Evolutionary conservation across 495 filamentous ascomycete species (phyloP).

Genomic region (Thermochaetoides thermophila): DNA sequence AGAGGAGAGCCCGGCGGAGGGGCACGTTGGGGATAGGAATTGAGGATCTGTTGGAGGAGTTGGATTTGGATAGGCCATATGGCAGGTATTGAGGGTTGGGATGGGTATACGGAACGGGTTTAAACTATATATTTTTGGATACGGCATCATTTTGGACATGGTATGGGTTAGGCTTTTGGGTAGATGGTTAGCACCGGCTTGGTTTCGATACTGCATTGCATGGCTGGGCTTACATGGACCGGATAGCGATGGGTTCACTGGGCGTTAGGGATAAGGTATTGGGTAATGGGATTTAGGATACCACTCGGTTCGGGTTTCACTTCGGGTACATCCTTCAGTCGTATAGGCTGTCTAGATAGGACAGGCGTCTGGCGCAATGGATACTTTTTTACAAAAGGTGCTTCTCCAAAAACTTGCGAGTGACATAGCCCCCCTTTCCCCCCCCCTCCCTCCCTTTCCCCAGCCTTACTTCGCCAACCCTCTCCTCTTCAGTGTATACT

Average conservation of each 20-base stretch:
- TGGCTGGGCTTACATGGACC: too few species aligned
- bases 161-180: too few species aligned
- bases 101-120: background rate
- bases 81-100: background rate
- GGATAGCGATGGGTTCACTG: too few species aligned
- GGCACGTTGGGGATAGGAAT: background rate
- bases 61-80: background rate
- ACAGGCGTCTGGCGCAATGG: background rate
- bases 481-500: constrained; percentile 6
- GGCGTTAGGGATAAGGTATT: too few species aligned
- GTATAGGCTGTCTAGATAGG: background rate
- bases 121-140: background rate
- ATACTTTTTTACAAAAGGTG: too few species aligned
- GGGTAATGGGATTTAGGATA: too few species aligned
- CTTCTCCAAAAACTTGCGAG: background rate
- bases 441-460: background rate
- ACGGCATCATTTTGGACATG: background rate
- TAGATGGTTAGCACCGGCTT: too few species aligned
- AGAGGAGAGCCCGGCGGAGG: background rate
- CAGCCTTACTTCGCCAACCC: background rate
- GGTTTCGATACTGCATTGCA: too few species aligned
- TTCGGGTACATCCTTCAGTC: background rate
- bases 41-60: background rate
- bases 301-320: too few species aligned
- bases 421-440: background rate